Evolutionary conservation across 129 eudicot genomes (phyloP).

Genomic region (Chrysanthemum lavandulifolium): DNA sequence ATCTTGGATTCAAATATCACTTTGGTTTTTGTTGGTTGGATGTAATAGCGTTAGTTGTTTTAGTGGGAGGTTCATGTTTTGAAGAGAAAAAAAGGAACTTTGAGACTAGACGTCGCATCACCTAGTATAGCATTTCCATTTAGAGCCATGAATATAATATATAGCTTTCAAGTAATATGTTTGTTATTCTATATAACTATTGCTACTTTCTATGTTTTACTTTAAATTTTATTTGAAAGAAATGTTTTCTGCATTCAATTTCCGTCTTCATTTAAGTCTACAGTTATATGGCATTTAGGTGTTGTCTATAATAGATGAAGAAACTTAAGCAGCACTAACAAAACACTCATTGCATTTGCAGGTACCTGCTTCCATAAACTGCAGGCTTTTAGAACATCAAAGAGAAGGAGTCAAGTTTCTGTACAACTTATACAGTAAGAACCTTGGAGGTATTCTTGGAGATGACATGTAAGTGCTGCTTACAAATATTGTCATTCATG

Average conservation of each 20-base stretch:
- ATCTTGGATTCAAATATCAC: too few species aligned
- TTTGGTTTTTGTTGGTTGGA: too few species aligned
- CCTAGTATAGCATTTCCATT: not conserved
- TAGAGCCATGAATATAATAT: not conserved
- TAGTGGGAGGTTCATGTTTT: not conserved
- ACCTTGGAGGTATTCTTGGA: slow-evolving; percentile 95
- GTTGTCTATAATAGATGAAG: not conserved
- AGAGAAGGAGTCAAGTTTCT: slow-evolving; percentile 86
- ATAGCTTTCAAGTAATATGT: not conserved
- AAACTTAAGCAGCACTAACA: not conserved
- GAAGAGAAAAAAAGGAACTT: not conserved
- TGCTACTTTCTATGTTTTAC: too few species aligned
- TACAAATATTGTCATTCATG: not conserved
- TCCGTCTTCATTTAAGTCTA: not conserved
- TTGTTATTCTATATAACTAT: not conserved
- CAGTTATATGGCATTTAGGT: not conserved
- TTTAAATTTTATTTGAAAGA: not conserved
- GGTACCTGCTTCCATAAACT: slow-evolving; percentile 95
- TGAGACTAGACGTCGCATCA: not conserved
- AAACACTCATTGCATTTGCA: slow-evolving; percentile 17
- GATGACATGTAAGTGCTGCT: slow-evolving; percentile 85
- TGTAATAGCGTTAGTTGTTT: not conserved
- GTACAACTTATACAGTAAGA: slow-evolving; percentile 75
- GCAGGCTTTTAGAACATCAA: slow-evolving; percentile 92
- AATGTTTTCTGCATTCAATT: not conserved